Base-by-base conservation (phyloP, 257 asterid genomes). In the Penstemon barbatus region DNA sequence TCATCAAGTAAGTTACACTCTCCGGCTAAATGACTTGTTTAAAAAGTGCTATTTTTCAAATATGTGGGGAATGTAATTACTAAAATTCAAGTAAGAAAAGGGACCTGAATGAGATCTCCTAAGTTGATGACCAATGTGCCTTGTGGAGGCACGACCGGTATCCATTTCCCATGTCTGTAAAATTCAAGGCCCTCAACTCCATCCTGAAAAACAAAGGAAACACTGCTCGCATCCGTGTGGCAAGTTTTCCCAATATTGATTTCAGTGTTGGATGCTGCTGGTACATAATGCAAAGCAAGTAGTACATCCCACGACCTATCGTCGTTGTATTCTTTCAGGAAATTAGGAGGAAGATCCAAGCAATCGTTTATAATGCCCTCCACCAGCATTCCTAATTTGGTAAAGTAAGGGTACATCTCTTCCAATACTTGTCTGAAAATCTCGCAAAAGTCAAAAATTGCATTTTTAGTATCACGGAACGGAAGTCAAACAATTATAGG, bases 181-280 rank as follows among this genome's bases (percentile, higher is more conserved):
- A 81, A 79, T 58, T 78, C 79, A 5, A 81, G 74, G 3, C 83
- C 86, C 40, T 81, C 83, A 8, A 65, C 77, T 78, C 76, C 81
- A 67, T 81, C 86, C 10, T 78, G 81, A 8, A 81, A 57, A 4
- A 81, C 77, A 66, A 81, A 75, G 8, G 81, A 66, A 7, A 81
- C 5, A 57, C 52, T 53, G 52, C 74, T 79, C 37, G 68, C 81
- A 73, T 81, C 86, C 57, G 64, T 76, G 69, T 81, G 83, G 57
- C 69, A 44, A 4, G 70, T 49, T 57, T 75, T 12, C 48, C 83
- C 81, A 8, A 41, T 4, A 46, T 46, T 78, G 25, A 64, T 69
- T 10, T 66, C 81, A 3, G 50, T 38, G 18, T 70, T 77, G 7
- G 77, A 75, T 11, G 74, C 74, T 2, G 81, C 33, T 25, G 33